Percentiles rank a stretch among this genome's conserved stretches.
These are phyloP conservation scores for Septoria linicola DNA, from an alignment of 2,329 filamentous ascomycete species.

Conservation along the genomic window DNA sequence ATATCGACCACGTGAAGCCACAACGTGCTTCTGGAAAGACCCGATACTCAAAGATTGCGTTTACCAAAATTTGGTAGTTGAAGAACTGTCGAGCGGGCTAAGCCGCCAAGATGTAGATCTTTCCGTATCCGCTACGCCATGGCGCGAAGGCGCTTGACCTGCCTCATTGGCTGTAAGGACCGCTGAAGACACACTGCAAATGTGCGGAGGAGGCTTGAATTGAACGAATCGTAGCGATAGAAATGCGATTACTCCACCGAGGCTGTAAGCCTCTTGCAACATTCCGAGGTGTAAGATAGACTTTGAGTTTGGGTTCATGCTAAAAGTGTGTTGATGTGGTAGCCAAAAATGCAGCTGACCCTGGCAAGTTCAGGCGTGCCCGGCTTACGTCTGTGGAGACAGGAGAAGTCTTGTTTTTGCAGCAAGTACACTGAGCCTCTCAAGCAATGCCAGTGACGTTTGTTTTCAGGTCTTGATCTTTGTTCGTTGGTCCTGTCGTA, in stretches of 20 bases:
- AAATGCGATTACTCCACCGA: conserved; percentile 4
- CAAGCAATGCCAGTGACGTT: conserved; percentile 5
- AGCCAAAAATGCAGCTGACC: background rate
- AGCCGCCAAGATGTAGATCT: conserved; percentile 17
- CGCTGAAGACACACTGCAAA: background rate
- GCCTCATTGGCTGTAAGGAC: background rate
- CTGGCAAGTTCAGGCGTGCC: conserved; percentile 5
- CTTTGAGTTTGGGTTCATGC: conserved; percentile 2
- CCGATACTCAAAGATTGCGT: background rate
- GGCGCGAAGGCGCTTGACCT: background rate
- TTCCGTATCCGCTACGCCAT: background rate
- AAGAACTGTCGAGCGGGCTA: conserved; percentile 2
- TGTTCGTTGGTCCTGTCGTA: conserved; percentile 7
- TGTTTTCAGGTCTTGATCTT: background rate
- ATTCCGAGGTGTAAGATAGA: conserved; percentile 5
- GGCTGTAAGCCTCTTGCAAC: conserved; percentile 1
- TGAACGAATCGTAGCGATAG: background rate
- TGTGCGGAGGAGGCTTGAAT: conserved; percentile 10
- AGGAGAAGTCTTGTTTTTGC: background rate
- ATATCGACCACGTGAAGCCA: background rate
- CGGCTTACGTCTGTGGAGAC: conserved; percentile 4
- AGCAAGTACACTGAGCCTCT: background rate
- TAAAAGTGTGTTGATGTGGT: conserved; percentile 5
- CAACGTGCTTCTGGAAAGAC: background rate
- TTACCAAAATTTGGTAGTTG: background rate